Conservation (phyloP, 2,329 filamentous ascomycete genomes). For the Didymella glomerata region DNA sequence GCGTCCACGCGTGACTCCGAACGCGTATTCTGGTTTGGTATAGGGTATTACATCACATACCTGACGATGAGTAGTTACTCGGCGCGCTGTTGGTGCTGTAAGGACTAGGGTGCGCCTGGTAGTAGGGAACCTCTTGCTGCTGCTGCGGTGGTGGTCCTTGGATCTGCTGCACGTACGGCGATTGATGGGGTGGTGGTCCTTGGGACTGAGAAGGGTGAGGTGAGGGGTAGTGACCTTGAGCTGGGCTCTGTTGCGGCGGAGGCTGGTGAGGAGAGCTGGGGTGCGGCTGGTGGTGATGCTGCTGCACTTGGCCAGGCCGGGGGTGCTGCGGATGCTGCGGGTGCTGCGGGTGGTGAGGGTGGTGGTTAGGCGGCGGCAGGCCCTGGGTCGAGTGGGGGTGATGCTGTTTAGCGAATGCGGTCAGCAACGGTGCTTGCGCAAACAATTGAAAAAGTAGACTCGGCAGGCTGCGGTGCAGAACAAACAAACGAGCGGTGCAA, state of each 20-base stretch:
- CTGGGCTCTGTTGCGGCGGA: constrained; percentile 66
- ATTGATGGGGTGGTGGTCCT: constrained; percentile 59
- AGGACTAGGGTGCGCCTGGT: constrained; percentile 80
- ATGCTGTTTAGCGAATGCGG: constrained; percentile 64
- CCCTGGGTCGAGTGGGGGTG: constrained; percentile 79
- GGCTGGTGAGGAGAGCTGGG: constrained; percentile 69
- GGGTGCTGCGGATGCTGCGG: constrained; percentile 46
- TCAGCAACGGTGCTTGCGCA: constrained; percentile 41
- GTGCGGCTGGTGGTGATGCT: constrained; percentile 57
- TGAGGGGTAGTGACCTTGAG: constrained; percentile 70
- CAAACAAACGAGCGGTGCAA: constrained; percentile 29
- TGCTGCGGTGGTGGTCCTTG: constrained; percentile 70
- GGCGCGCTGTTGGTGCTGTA: constrained; percentile 85
- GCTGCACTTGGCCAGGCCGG: constrained; percentile 75
- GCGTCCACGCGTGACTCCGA: constrained; percentile 20
- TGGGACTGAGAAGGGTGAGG: constrained; percentile 70
- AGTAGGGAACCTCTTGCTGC: constrained; percentile 73
- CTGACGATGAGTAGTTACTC: constrained; percentile 83
- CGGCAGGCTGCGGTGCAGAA: constrained; percentile 24
- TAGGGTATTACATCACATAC: constrained; percentile 36
- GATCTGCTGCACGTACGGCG: constrained; percentile 72
- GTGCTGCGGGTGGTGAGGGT: constrained; percentile 53
- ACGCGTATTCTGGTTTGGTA: constrained; percentile 6
- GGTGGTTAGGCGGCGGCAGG: constrained; percentile 69
- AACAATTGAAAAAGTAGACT: constrained; percentile 17